Evolutionary conservation across 371 early-diverging fungal genomes (phyloP).

Genomic region (Dichotomocladium elegans): DNA sequence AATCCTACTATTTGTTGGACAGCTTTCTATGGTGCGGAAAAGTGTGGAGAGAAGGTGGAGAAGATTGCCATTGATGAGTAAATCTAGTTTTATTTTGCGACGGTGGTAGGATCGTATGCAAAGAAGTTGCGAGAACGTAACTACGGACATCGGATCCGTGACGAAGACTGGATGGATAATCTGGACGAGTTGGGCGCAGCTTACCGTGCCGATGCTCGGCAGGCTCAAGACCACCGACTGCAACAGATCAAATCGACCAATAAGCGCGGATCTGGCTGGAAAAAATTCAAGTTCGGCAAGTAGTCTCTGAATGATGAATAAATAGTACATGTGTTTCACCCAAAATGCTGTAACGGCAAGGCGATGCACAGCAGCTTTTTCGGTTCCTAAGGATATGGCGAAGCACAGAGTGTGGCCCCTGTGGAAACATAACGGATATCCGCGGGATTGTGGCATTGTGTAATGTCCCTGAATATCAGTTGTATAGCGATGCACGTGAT

Average conservation of each 20-base stretch:
- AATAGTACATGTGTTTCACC: conserved; percentile 5
- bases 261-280: conserved; percentile 12
- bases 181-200: conserved; percentile 30
- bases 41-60: not conserved
- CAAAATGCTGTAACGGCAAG: too few species aligned
- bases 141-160: conserved; percentile 43
- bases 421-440: too few species aligned
- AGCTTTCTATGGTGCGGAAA: conserved; percentile 29
- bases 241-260: conserved; percentile 16
- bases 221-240: conserved; percentile 38
- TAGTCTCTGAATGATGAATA: not conserved
- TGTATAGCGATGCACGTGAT: too few species aligned
- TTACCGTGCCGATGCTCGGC: conserved; percentile 32
- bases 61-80: not conserved
- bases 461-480: too few species aligned
- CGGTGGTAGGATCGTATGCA: conserved; percentile 29
- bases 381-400: too few species aligned
- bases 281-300: conserved; percentile 22
- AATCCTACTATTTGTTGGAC: conserved; percentile 37
- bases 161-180: conserved; percentile 43
- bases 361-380: too few species aligned
- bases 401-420: too few species aligned
- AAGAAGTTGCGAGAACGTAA: conserved; percentile 34
- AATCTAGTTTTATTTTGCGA: conserved; percentile 34
- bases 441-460: too few species aligned